Conservation (phyloP, 257 asterid genomes). For the Apocynum venetum region DNA sequence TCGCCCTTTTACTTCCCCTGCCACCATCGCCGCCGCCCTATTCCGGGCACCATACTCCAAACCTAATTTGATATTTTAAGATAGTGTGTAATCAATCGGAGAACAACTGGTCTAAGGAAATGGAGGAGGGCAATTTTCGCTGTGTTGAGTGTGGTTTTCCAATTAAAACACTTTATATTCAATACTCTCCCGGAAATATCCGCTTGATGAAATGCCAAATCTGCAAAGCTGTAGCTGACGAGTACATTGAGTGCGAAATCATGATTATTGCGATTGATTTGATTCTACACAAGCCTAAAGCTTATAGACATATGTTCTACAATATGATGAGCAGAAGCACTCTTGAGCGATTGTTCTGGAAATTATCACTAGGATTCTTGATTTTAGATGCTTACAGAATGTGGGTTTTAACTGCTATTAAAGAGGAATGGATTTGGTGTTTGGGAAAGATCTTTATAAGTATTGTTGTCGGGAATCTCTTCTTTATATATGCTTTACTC, state of each 20-base stretch:
- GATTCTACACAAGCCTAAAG: conserved; percentile 87
- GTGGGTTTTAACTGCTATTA: conserved; percentile 42
- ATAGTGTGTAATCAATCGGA: background rate
- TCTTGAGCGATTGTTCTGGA: conserved; percentile 62
- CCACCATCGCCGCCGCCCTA: background rate
- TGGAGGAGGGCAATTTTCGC: conserved; percentile 38
- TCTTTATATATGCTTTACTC: conserved; percentile 37
- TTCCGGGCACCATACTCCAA: background rate
- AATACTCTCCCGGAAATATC: conserved; percentile 87
- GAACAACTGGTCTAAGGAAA: background rate
- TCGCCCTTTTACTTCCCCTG: too few species aligned
- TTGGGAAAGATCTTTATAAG: conserved; percentile 52
- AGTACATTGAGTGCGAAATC: conserved; percentile 87
- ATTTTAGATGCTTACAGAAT: conserved; percentile 60
- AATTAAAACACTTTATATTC: conserved; percentile 58
- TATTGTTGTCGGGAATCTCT: conserved; percentile 50
- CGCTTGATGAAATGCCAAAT: conserved; percentile 81
- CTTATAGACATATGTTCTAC: conserved; percentile 77
- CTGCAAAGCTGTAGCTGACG: conserved; percentile 78
- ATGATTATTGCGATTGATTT: conserved; percentile 83
- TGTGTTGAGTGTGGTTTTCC: conserved; percentile 73
- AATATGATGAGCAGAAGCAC: conserved; percentile 45
- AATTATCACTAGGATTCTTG: conserved; percentile 37
- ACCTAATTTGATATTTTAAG: background rate
- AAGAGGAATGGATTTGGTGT: conserved; percentile 33